Base-by-base conservation (phyloP, 306 rosid species). In the Arachis hypogaea region DNA sequence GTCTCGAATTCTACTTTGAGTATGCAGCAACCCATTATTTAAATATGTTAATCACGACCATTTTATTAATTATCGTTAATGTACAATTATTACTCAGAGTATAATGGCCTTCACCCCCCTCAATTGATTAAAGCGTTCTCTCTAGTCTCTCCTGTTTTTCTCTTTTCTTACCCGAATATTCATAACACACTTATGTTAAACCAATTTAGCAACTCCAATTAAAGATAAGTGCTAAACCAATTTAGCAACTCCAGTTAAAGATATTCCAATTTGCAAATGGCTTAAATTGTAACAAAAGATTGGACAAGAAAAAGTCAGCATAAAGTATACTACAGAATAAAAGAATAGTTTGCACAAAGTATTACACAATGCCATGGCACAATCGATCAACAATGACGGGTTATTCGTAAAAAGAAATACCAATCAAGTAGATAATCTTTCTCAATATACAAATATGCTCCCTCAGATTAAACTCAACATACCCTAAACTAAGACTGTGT, bases 391-490 rank as follows among this genome's bases (percentile, higher is more conserved):
- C 69, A 75, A 72, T 57, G 72, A 68, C 38, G 61, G 12, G 74
- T 78, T 85, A 75, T 80, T 73, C 62, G 75, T 63, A 77, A 73
- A 47, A 0, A 76, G 69, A 33, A 76, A 72, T 9, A 70, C 66
- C 71, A 63, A 18, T 68, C 33, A 70, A 59, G 38, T 68, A 50
- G 44, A 52, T 59, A 74, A 82, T 58, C 69, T 66, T 63, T 58
- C 64, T 52, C 67, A 11, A 73, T 38, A 69, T 61, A 28, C 52
- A 40, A 66, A 54, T 69, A 54, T 28, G 59, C 77, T 82, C 79
- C 89, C 75, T 76, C 68, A 33, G 61, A 63, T 75, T 65, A 81
- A 66, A 69, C 77, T 67, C 36, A 62, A 77, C 83, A 80, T 49
- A 33, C 64, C 72, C 83, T 78, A 70, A 41, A 71, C 51, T 65